Percentiles rank a stretch among this genome's conserved stretches.
Conservation (phyloP, 2,329 filamentous ascomycete species). For the Chrysosporium keratinophilum region DNA sequence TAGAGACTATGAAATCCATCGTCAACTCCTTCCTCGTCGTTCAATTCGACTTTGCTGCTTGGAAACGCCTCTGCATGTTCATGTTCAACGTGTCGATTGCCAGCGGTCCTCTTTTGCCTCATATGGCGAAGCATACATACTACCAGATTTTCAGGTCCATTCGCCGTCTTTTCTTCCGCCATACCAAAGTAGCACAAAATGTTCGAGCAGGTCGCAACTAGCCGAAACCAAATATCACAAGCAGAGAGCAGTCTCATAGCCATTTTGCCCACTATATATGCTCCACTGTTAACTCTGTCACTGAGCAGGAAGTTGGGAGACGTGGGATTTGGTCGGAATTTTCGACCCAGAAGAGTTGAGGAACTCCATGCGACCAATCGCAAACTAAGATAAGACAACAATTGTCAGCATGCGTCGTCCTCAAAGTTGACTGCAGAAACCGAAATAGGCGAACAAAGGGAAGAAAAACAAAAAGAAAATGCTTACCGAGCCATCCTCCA, state of each 20-base stretch:
- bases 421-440: background rate
- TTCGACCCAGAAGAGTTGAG: slow-evolving; percentile 32
- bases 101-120: no score
- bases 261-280: slow-evolving; percentile 15
- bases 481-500: slow-evolving; percentile 34
- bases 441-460: background rate
- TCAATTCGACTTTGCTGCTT: no score
- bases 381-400: slow-evolving; percentile 23
- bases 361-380: slow-evolving; percentile 32
- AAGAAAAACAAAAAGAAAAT: background rate
- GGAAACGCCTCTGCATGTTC: no score
- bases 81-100: no score
- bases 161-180: no score
- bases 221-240: background rate
- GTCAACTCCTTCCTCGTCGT: no score
- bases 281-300: slow-evolving; percentile 24
- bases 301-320: slow-evolving; percentile 28
- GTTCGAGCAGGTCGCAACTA: no score
- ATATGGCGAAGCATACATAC: no score
- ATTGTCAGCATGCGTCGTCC: background rate
- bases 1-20: no score
- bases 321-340: slow-evolving; percentile 19
- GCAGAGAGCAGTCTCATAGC: background rate
- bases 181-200: no score
- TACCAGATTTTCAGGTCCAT: no score